Base-by-base conservation (phyloP, 495 filamentous ascomycete genomes). In the Penicillium fimorum region DNA sequence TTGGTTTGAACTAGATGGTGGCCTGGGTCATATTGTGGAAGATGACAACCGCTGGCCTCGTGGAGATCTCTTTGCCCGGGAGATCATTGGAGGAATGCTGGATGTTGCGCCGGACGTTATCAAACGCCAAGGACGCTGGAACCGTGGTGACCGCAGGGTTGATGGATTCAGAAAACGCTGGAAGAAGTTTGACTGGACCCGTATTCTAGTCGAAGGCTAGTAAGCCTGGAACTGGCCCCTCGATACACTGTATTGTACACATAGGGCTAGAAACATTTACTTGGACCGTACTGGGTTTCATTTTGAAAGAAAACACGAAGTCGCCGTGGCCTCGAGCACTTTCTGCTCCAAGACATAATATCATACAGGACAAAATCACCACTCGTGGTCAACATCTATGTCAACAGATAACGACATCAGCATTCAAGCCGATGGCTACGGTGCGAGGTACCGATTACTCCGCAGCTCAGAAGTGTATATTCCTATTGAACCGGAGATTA, bases 111-210 rank as follows among this genome's bases (percentile, higher is more conserved):
- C 88, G 25, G 85, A 96, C 58, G 82, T 96, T 25, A 88, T 97
- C 63, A 96, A 90, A 78, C 87, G 82, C 66, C 92, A 97, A 72
- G 95, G 94, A 48, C 79, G 90, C 54, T 98, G 95, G 94, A 78
- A 77, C n/a, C 84, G 77, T 50, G 78, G 75, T 40, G 90, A 92
- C 70, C 80, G 78, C 47, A 79, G 94, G 60, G 79, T 89, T 9
- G 91, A 91, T 17, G 84, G 77, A 13, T 98, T 95, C 62, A 87
- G 80, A 74, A 91, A 86, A 74, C 76, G 84, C 46, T 98, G 94
- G 94, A 83, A 83, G 64, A 90, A 91, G 73, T 97, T 90, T 71
- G 94, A 98, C 76, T 98, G 95, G 95, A 97, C 94, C 18, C 85
- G 87, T 65, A 85, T 92, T 25, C 71, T 98, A 35, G 74, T 80